Evolutionary conservation across 441 rosid species (phyloP), one percentile per base, ranked within the genome.

Genomic region (Bocquillonia castaneifolia): DNA sequence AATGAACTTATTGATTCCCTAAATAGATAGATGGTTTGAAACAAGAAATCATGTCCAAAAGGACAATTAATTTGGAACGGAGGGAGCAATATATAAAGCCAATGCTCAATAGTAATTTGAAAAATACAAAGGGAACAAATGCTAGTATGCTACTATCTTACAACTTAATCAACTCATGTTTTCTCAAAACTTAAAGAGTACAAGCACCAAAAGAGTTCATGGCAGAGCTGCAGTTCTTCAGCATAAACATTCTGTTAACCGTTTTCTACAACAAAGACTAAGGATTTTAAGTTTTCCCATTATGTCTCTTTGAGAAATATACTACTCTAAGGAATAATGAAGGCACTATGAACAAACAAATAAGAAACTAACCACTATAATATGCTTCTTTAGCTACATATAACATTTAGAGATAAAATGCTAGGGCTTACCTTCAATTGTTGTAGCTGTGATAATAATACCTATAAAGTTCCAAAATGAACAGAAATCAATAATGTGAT

Each of bases 371-470:
- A 28, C 17, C 40, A 45, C 22, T 29, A 66, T 13, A 22, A 63
- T 45, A 54, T 25, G 60, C 25, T 40, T 42, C 62, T 59, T 53
- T 37, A 39, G 47, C 59, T 51, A 29, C 23, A 63, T 28, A 52
- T 64, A 63, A 10, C 57, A 72, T 48, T 8, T 7, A 52, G 39
- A 42, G 23, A 55, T 44, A 18, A 67, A 9, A 68, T 10, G 59
- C 59, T 20, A 44, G 59, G 58, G 59, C 47, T n/a, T 77, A 92
- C 98, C 97, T 95, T 89, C 72, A 89, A 71, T 68, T 76, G 80
- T 74, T 84, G 84, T 70, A 89, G 79, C 52, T 86, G 79, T 72
- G 81, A 80, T 52, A 81, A 69, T 72, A 85, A 83, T 64, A 86
- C 88, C 99, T 95, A 63, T 61, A 5, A 54, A 68, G 59, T 15